Conservation (phyloP, 2,329 filamentous ascomycete species). For the Hymenoscyphus fraxineus region DNA sequence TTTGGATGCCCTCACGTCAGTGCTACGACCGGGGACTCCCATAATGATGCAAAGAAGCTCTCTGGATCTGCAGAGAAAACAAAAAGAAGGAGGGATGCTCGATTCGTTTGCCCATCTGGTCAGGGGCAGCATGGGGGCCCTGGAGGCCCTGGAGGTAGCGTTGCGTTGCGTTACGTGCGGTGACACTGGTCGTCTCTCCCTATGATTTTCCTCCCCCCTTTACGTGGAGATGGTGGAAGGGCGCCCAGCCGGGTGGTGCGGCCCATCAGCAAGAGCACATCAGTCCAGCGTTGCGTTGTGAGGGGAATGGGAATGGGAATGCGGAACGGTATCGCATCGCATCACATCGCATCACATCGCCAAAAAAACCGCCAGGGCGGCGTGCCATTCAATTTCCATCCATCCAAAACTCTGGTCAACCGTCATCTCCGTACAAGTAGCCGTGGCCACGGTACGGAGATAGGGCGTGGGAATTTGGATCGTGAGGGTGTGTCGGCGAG, state of each 20-base stretch:
- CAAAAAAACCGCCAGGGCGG: too few species aligned
- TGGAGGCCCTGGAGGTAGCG: not conserved
- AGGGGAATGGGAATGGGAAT: too few species aligned
- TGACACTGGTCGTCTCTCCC: not conserved
- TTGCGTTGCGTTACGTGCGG: not conserved
- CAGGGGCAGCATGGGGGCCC: not conserved
- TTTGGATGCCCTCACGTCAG: not conserved
- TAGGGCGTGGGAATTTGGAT: too few species aligned
- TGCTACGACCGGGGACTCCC: not conserved
- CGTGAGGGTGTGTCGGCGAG: too few species aligned
- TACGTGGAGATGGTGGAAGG: not conserved
- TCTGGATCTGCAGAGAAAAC: slow-evolving; percentile 4
- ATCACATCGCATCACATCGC: too few species aligned
- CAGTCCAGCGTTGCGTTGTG: too few species aligned
- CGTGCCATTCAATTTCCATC: too few species aligned
- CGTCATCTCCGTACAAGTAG: too few species aligned
- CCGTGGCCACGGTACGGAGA: too few species aligned
- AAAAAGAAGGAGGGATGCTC: slow-evolving; percentile 6
- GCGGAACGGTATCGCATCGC: too few species aligned
- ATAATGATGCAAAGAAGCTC: not conserved
- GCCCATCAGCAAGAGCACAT: not conserved
- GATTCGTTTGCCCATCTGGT: not conserved
- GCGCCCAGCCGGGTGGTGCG: slow-evolving; percentile 1
- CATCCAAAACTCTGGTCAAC: too few species aligned
- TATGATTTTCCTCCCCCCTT: not conserved